These are phyloP conservation scores for Leccinum holopus DNA, from an alignment of 1,284 basidiomycete genomes.

Conservation along the genomic window DNA sequence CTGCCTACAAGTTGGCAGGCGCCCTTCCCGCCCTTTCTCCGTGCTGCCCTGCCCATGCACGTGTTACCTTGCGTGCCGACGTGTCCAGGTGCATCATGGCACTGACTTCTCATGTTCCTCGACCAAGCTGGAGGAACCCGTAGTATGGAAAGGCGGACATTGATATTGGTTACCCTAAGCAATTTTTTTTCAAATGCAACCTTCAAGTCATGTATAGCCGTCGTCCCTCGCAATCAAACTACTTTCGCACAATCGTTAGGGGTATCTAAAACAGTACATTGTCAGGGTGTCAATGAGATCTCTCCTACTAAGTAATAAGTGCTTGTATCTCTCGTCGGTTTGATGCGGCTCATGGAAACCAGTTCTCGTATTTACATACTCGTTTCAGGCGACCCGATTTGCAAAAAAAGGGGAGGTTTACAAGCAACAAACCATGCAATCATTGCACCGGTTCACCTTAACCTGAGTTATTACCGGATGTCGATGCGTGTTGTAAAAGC, in stretches of 20 bases:
- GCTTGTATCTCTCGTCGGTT: neutral
- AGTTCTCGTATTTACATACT: constrained; percentile 1
- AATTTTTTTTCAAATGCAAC: too few species aligned
- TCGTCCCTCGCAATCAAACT: neutral
- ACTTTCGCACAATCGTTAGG: neutral
- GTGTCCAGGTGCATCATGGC: too few species aligned
- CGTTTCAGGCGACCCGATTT: constrained; percentile 2
- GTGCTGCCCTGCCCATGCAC: too few species aligned
- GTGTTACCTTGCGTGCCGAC: too few species aligned
- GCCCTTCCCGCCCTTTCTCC: too few species aligned
- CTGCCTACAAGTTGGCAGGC: too few species aligned
- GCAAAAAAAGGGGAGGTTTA: constrained; percentile 1
- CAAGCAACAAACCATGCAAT: neutral
- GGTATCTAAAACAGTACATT: neutral
- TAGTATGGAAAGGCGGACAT: too few species aligned
- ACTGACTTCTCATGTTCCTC: too few species aligned
- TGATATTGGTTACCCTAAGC: too few species aligned
- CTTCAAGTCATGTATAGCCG: constrained; percentile 1
- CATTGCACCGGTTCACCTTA: constrained; percentile 6
- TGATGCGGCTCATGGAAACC: constrained; percentile 7
- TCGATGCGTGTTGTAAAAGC: constrained; percentile 4
- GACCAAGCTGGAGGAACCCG: too few species aligned
- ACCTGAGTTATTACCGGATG: constrained; percentile 8
- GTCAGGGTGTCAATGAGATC: constrained; percentile 6
- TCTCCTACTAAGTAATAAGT: neutral